Conservation (phyloP, 768 basidiomycete genomes). For the Cystobasidium ongulense region DNA sequence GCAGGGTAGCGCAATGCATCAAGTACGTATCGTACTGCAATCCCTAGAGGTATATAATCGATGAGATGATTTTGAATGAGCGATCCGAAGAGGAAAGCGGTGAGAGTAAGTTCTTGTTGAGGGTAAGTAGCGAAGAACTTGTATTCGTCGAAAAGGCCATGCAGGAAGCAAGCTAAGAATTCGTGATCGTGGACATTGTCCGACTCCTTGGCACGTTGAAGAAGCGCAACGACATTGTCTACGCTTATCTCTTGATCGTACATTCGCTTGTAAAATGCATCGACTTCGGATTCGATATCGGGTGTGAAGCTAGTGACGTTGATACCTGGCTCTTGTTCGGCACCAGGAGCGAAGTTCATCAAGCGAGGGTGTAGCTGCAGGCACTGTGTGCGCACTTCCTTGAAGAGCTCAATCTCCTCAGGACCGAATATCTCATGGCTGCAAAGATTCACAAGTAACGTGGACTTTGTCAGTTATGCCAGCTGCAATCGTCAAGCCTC, state of each 20-base stretch:
- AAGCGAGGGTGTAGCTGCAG: conserved; percentile 91
- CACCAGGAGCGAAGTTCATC: conserved; percentile 80
- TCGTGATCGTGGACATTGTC: conserved; percentile 78
- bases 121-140: conserved; percentile 98
- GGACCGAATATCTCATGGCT: conserved; percentile 68
- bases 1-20: conserved; percentile 86
- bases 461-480: not conserved
- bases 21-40: conserved; percentile 91
- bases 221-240: conserved; percentile 82
- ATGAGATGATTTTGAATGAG: conserved; percentile 88
- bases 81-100: conserved; percentile 89
- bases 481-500: too few relatives aligned
- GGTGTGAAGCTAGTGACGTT: conserved; percentile 74
- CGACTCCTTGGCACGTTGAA: conserved; percentile 76
- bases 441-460: not conserved
- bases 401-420: conserved; percentile 72
- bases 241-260: conserved; percentile 90
- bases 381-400: conserved; percentile 84
- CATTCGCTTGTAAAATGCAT: conserved; percentile 94
- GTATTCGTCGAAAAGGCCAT: conserved; percentile 99
- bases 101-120: conserved; percentile 85
- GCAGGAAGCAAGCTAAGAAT: conserved; percentile 98
- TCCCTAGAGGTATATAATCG: conserved; percentile 86
- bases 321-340: conserved; percentile 83
- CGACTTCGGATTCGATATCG: conserved; percentile 87